phyloP scores from a whole-genome alignment of 176 grass and related monocot genomes.

The Paspalum notatum region DNA sequence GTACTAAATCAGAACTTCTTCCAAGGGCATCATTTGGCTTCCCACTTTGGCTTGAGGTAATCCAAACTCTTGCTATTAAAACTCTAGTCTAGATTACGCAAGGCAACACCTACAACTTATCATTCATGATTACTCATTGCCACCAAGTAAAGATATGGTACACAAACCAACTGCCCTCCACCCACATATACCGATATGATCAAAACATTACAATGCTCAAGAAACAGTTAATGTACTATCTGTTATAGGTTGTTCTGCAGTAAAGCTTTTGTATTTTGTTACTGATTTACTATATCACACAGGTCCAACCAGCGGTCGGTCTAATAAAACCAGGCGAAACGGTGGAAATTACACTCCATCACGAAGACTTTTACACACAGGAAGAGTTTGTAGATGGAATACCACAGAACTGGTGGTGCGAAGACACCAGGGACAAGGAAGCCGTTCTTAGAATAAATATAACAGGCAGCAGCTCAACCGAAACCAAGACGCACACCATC shows the following conservation, averaged over 20 bases:
- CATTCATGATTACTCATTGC: conserved; percentile 2
- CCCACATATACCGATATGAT: conserved; percentile 13
- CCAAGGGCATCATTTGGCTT: conserved; percentile 89
- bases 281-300: conserved; percentile 11
- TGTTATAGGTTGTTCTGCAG: neutral
- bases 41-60: conserved; percentile 94
- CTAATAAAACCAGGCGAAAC: conserved; percentile 77
- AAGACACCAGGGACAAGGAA: conserved; percentile 85
- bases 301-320: conserved; percentile 79
- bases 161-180: neutral
- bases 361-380: conserved; percentile 81
- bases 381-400: conserved; percentile 88
- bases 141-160: conserved; percentile 16
- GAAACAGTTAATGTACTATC: conserved; percentile 13
- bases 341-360: conserved; percentile 74
- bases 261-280: neutral
- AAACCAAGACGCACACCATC: conserved; percentile 63
- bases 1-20: conserved; percentile 59
- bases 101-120: neutral
- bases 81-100: neutral
- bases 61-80: conserved; percentile 6
- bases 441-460: conserved; percentile 62
- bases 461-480: conserved; percentile 66
- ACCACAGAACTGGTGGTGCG: conserved; percentile 94
- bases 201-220: neutral